phyloP scores from a whole-genome alignment of 1,139 yeast genomes.

The Kurtzmaniella quercitrusa region DNA sequence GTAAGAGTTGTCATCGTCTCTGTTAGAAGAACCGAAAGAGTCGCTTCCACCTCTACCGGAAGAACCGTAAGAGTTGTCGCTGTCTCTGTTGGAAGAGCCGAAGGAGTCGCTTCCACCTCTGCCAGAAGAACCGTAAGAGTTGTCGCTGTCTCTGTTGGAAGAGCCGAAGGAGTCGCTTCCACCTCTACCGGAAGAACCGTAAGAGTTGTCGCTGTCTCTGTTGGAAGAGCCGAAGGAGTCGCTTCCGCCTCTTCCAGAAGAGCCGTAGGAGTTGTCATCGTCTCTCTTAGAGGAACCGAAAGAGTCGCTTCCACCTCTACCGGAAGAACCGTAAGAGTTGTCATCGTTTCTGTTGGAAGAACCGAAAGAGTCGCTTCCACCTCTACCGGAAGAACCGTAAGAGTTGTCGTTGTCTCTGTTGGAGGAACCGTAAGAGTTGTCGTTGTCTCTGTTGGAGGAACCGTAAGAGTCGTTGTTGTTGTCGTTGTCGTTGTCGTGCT shows the following conservation, averaged over 20 bases:
- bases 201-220: constrained; percentile 13
- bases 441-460: constrained; percentile 11
- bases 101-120: constrained; percentile 11
- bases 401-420: constrained; percentile 13
- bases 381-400: constrained; percentile 16
- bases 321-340: constrained; percentile 15
- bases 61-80: constrained; percentile 19
- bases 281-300: constrained; percentile 14
- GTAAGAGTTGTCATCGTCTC: constrained; percentile 13
- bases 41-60: constrained; percentile 12
- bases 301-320: constrained; percentile 13
- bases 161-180: constrained; percentile 13
- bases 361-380: constrained; percentile 11
- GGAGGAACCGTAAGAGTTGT: constrained; percentile 19
- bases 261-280: constrained; percentile 17
- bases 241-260: constrained; percentile 13
- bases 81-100: constrained; percentile 13
- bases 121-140: constrained; percentile 20
- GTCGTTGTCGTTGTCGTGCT: constrained; percentile 15
- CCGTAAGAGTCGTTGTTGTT: constrained; percentile 13
- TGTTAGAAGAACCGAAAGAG: constrained; percentile 17
- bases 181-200: constrained; percentile 7
- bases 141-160: constrained; percentile 9
- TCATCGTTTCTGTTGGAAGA: constrained; percentile 5
- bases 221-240: constrained; percentile 14